phyloP scores from a whole-genome alignment of 345 rosid species.

The Hypericum androsaemum region DNA sequence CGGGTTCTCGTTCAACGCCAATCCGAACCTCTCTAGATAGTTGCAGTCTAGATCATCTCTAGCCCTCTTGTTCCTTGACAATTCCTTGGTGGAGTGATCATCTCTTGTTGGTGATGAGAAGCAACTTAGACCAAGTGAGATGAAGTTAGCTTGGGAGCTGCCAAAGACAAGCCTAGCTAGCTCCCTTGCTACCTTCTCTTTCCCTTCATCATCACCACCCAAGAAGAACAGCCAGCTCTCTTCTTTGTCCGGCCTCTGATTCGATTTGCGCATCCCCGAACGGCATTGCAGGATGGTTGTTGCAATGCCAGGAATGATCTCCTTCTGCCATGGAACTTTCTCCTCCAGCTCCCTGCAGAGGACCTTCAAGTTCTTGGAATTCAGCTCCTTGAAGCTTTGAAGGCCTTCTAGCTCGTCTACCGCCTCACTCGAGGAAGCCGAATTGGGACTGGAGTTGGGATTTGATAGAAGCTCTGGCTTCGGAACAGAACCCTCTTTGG shows the following conservation, averaged over 20 bases:
- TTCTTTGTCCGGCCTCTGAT: conserved; percentile 28
- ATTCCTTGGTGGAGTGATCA: conserved; percentile 16
- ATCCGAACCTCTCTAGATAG: conserved; percentile 33
- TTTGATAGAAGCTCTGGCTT: conserved; percentile 50
- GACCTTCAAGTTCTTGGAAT: conserved; percentile 37
- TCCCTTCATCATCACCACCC: conserved; percentile 57
- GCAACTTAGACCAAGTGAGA: conserved; percentile 30
- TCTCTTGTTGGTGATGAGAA: conserved; percentile 21
- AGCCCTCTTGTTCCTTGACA: conserved; percentile 30
- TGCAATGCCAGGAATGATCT: conserved; percentile 42
- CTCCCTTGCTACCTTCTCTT: conserved; percentile 65
- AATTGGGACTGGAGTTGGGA: conserved; percentile 71
- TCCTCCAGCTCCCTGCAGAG: conserved; percentile 54
- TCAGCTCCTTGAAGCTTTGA: conserved; percentile 35
- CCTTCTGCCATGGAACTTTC: conserved; percentile 65
- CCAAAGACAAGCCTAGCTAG: conserved; percentile 56
- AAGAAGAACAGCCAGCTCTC: conserved; percentile 80
- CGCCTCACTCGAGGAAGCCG: conserved; percentile 72
- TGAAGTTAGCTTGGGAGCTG: conserved; percentile 35
- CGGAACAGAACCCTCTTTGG: conserved; percentile 14
- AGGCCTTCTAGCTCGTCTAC: conserved; percentile 27
- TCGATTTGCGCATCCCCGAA: conserved; percentile 38
- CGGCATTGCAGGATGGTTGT: conserved; percentile 57
- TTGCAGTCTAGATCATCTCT: conserved; percentile 28
- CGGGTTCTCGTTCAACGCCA: conserved; percentile 64